Conservation (phyloP, 805 yeast species). For the Monosporozyma siamensis region DNA sequence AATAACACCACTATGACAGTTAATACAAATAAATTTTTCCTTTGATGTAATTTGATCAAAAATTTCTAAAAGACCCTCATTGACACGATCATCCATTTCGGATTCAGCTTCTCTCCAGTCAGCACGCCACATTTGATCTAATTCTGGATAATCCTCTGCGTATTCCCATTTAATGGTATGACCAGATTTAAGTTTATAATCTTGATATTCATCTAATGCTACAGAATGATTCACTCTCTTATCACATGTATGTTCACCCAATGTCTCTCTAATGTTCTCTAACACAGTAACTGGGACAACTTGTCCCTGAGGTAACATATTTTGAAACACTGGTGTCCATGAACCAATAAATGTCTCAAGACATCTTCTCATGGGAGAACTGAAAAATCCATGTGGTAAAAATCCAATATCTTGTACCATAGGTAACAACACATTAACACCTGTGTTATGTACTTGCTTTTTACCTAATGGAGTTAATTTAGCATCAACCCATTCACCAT, state of each 20-base stretch:
- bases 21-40: conserved; percentile 35
- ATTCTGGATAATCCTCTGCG: conserved; percentile 38
- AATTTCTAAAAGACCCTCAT: conserved; percentile 32
- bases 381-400: conserved; percentile 46
- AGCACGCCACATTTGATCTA: conserved; percentile 39
- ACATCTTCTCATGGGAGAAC: conserved; percentile 58
- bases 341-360: conserved; percentile 47
- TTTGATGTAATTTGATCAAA: conserved; percentile 30
- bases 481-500: conserved; percentile 43
- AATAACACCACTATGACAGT: conserved; percentile 57
- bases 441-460: conserved; percentile 44
- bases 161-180: conserved; percentile 37
- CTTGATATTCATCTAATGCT: conserved; percentile 14
- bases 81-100: conserved; percentile 40
- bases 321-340: conserved; percentile 43
- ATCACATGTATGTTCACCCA: conserved; percentile 54
- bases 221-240: conserved; percentile 32
- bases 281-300: conserved; percentile 15
- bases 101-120: conserved; percentile 40
- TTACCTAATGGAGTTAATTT: conserved; percentile 46
- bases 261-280: conserved; percentile 51
- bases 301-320: not conserved
- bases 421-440: conserved; percentile 15
- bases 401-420: conserved; percentile 37
- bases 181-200: conserved; percentile 13